A percentile compares a stretch with the other conserved stretches of the same genome.
Conservation (phyloP, 169 alveolate genomes). For the Plasmodium sp. region DNA sequence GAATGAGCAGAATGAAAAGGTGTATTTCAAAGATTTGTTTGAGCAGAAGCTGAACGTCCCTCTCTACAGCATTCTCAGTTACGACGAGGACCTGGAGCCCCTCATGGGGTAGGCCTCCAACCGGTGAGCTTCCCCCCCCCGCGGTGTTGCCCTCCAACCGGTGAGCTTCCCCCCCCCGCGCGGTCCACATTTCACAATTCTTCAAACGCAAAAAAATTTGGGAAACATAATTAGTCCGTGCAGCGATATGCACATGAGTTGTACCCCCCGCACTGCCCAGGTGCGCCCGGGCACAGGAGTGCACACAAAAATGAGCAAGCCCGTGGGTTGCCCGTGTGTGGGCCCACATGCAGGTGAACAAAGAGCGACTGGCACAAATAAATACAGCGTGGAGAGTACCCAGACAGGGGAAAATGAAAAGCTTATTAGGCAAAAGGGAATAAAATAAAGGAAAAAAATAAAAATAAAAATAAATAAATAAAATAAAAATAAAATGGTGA, state of each 20-base stretch:
- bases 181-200: neutral
- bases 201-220: neutral
- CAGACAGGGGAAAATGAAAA: conserved; percentile 35
- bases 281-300: neutral
- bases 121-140: neutral
- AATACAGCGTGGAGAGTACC: neutral
- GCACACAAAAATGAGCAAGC: neutral
- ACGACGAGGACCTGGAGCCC: conserved; percentile 19
- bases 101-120: neutral
- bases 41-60: conserved; percentile 23
- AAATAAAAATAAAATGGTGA: neutral
- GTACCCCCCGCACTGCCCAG: neutral
- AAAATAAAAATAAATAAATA: no score
- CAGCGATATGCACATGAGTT: neutral
- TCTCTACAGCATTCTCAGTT: conserved; percentile 8
- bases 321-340: neutral
- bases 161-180: neutral
- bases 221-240: neutral
- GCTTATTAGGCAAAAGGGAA: neutral
- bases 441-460: neutral
- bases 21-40: conserved; percentile 31
- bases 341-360: neutral
- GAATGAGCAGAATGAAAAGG: conserved; percentile 32
- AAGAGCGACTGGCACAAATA: conserved; percentile 12
- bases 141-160: neutral